Percentiles rank a stretch among this genome's conserved stretches.
Evolutionary conservation across 495 filamentous ascomycete genomes (phyloP).

Genomic region (Xylaria longipes): DNA sequence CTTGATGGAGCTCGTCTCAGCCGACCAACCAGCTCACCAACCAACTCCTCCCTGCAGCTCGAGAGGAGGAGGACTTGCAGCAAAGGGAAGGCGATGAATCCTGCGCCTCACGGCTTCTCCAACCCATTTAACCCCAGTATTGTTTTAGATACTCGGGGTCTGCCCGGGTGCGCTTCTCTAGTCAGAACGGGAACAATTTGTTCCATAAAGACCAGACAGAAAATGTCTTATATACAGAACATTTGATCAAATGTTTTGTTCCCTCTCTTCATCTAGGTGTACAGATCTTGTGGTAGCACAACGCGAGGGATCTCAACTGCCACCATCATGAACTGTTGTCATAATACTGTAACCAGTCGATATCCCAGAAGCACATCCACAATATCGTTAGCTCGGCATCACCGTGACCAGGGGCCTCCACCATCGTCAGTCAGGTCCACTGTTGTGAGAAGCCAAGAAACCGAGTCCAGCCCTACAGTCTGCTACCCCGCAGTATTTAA

Average conservation of each 20-base stretch:
- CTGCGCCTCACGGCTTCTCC: slow-evolving; percentile 25
- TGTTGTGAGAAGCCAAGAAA: slow-evolving; percentile 14
- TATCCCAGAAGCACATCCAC: not conserved
- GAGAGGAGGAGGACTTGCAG: slow-evolving; percentile 4
- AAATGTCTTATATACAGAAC: not conserved
- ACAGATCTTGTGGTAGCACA: slow-evolving; percentile 2
- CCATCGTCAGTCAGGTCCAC: slow-evolving; percentile 19
- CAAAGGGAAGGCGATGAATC: slow-evolving; percentile 20
- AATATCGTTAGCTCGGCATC: slow-evolving; percentile 19
- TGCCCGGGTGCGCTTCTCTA: slow-evolving; percentile 3
- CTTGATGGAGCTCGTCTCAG: slow-evolving; percentile 15
- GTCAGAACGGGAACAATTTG: not conserved
- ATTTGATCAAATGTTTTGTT: not conserved
- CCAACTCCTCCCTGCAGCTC: not conserved
- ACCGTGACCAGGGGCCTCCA: slow-evolving; percentile 18
- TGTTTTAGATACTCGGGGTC: not conserved
- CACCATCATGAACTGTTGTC: not conserved
- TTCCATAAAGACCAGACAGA: not conserved
- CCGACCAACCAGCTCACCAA: slow-evolving; percentile 22
- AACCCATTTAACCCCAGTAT: not conserved
- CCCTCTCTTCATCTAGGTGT: not conserved
- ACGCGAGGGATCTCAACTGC: not conserved
- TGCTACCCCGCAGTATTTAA: slow-evolving; percentile 28
- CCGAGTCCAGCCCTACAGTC: slow-evolving; percentile 20
- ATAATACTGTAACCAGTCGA: slow-evolving; percentile 4